Evolutionary conservation across 164 flowering plant genomes (phyloP), one percentile per base, ranked within the genome.

Genomic region (Vitis rupestris): DNA sequence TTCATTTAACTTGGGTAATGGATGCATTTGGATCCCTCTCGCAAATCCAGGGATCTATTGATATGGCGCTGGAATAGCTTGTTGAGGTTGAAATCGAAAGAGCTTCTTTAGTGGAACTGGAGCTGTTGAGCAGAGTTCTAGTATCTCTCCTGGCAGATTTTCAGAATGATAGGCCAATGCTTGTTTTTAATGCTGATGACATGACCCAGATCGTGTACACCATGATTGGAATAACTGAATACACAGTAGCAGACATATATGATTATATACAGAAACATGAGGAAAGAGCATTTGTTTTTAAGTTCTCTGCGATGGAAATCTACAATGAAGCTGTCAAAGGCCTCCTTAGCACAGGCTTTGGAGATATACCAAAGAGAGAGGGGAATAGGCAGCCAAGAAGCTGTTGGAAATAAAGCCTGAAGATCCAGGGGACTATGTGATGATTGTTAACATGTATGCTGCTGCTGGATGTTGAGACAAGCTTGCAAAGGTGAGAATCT

Each of bases 251-350:
- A 19, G 23, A 19, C 23, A 19, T 1, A 1, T 19, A 19, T 19
- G 23, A 19, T 19, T 19, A 19, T 0, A 19, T 19, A 19, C 23
- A 19, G 23, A 19, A 19, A 19, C 95, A 91, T 68, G 78, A 81
- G 70, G 94, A 90, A 64, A 87, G 99, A 76, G 97, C 84, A 69
- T 96, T 93, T 80, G 86, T 77, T 67, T 50, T 90, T 82, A 96
- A 89, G 82, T 93, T 96, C 71, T 91, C 98, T n/a, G 99, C 99
- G 13, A 91, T 92, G 77, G 99, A 96, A 76, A 96, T 96, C 56
- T 96, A 96, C 69, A 93, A 96, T 84, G 99, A 96, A 87, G 85
- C 83, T 71, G 89, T 96, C 50, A 84, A 86, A 76, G 99, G 93
- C 79, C 91, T 96, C 27, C 87, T 93, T 37, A 81, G 82, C 74